Conservation (phyloP, 2,329 filamentous ascomycete species). For the Fusarium continuum region DNA sequence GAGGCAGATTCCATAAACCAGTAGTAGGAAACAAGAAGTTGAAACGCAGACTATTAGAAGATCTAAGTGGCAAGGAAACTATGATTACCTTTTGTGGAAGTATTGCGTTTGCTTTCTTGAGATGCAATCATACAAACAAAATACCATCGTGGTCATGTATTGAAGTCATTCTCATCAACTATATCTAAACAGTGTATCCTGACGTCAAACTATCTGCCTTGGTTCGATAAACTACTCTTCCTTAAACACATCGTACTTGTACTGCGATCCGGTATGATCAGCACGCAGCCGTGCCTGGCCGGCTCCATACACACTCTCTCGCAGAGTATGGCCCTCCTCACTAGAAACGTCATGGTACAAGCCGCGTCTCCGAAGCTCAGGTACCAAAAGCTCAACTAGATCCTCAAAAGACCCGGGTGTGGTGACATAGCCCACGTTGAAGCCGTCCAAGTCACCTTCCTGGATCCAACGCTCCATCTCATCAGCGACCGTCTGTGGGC, state of each 20-base stretch:
- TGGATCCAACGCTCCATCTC: constrained; percentile 56
- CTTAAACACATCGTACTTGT: constrained; percentile 70
- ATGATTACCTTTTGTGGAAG: too few species aligned
- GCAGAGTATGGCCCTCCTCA: constrained; percentile 55
- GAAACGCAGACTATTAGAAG: too few species aligned
- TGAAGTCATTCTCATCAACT: too few species aligned
- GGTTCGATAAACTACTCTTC: constrained; percentile 61
- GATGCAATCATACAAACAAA: too few species aligned
- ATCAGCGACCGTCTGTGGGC: constrained; percentile 54
- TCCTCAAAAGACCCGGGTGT: constrained; percentile 52
- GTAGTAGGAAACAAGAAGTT: too few species aligned
- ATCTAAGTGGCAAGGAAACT: too few species aligned
- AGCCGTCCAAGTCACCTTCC: constrained; percentile 55
- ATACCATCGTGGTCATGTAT: too few species aligned
- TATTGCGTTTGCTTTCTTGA: too few species aligned
- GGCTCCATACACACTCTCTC: constrained; percentile 70
- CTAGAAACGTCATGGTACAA: constrained; percentile 41
- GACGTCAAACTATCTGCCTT: too few species aligned
- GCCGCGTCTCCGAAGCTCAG: constrained; percentile 43
- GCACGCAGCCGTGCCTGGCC: constrained; percentile 64
- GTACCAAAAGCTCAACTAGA: constrained; percentile 45
- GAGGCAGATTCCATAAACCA: too few species aligned
- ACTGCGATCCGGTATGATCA: constrained; percentile 67
- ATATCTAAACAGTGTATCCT: too few species aligned
- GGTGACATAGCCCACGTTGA: constrained; percentile 55